Evolutionary conservation across 805 yeast species (phyloP).

Genomic region (Blastobotrys chiropterorum): DNA sequence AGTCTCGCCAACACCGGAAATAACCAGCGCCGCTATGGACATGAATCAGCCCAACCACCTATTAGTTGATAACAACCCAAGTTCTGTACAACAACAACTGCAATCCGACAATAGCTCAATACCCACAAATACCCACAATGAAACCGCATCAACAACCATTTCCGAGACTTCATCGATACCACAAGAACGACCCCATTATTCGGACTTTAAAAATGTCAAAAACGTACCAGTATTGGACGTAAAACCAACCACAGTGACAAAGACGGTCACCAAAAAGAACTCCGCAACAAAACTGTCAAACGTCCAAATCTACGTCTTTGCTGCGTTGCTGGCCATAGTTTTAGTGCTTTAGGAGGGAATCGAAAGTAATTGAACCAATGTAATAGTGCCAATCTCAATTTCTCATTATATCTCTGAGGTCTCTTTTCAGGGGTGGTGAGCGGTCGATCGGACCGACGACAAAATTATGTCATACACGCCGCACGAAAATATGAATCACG

Average conservation of each 20-base stretch:
- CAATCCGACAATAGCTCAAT: neutral
- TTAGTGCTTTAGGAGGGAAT: neutral
- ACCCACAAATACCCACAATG: neutral
- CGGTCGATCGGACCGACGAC: neutral
- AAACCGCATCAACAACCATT: neutral
- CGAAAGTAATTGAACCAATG: too few species aligned
- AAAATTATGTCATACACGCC: neutral
- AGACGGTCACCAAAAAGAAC: neutral
- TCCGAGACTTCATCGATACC: neutral
- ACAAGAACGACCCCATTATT: neutral
- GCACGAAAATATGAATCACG: neutral
- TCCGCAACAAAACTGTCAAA: neutral
- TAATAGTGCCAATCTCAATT: too few species aligned
- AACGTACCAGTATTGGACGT: neutral
- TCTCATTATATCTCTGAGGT: too few species aligned
- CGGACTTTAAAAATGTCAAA: neutral
- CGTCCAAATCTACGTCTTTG: neutral
- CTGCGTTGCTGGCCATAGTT: neutral
- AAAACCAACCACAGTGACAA: neutral
- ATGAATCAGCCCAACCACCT: neutral
- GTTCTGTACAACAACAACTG: neutral
- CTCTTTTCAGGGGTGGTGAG: too few species aligned
- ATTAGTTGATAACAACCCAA: neutral
- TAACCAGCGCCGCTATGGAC: neutral
- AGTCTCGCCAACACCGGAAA: neutral